These are phyloP conservation scores for Phialophora macrospora DNA, from an alignment of 2,329 filamentous ascomycete species.

Conservation along the genomic window DNA sequence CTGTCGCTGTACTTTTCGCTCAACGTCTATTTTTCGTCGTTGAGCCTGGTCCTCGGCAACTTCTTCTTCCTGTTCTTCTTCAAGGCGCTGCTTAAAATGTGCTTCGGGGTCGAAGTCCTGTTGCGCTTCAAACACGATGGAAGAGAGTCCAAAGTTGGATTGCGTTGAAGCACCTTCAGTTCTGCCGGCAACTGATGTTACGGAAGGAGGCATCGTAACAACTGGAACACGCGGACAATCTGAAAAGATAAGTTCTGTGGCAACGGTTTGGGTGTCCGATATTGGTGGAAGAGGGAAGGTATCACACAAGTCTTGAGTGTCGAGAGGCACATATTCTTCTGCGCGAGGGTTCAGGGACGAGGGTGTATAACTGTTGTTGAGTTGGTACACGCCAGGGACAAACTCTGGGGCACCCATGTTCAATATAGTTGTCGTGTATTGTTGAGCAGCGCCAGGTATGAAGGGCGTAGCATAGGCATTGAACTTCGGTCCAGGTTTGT, in stretches of 20 bases:
- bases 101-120: conserved; percentile 16
- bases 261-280: background rate
- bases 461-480: conserved; percentile 2
- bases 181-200: background rate
- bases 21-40: background rate
- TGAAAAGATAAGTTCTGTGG: background rate
- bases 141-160: background rate
- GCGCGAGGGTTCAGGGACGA: background rate
- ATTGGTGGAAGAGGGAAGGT: background rate
- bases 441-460: background rate
- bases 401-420: background rate
- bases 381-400: background rate
- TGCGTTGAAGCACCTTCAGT: background rate
- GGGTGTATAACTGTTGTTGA: background rate
- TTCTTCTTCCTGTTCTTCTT: background rate
- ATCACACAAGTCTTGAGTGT: background rate
- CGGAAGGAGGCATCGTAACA: background rate
- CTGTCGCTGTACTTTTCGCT: background rate
- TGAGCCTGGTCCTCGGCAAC: background rate
- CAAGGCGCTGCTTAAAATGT: background rate
- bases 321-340: background rate
- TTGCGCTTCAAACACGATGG: conserved; percentile 9
- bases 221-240: background rate
- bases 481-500: background rate
- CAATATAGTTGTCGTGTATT: background rate